Evolutionary conservation across 768 basidiomycete genomes (phyloP).

Genomic region (Calocera cornea): DNA sequence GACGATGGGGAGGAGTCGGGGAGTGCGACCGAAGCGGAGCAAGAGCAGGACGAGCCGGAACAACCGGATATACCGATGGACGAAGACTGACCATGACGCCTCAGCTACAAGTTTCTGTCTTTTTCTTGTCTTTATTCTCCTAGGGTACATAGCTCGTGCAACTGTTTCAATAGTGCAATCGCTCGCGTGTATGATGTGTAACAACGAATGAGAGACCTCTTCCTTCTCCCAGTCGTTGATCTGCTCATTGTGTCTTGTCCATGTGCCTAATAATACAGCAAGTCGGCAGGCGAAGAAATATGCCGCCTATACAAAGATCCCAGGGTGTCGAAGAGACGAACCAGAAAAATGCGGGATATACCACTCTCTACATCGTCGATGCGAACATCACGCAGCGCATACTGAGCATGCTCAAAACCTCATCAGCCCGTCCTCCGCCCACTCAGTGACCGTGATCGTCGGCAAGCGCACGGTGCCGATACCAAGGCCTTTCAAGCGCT

Average conservation of each 20-base stretch:
- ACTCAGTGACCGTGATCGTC: background rate
- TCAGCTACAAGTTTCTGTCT: background rate
- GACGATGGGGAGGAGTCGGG: background rate
- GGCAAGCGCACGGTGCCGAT: background rate
- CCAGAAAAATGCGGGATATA: background rate
- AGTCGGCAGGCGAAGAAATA: background rate
- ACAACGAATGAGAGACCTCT: background rate
- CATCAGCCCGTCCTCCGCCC: background rate
- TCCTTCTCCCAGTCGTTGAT: background rate
- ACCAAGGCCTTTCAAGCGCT: background rate
- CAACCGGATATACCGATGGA: conserved; percentile 1
- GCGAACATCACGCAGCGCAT: background rate
- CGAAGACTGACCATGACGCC: background rate
- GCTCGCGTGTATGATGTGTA: background rate
- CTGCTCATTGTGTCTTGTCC: background rate
- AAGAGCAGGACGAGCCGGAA: background rate
- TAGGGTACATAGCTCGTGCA: background rate
- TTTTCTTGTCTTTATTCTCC: background rate
- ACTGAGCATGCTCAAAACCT: background rate
- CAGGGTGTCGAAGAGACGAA: background rate
- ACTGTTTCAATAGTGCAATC: conserved; percentile 1
- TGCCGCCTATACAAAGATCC: background rate
- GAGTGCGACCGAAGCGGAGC: background rate
- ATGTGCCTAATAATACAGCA: conserved; percentile 3
- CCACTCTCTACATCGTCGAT: background rate